phyloP scores from a whole-genome alignment of 306 rosid genomes.

The Cicer bijugum region DNA sequence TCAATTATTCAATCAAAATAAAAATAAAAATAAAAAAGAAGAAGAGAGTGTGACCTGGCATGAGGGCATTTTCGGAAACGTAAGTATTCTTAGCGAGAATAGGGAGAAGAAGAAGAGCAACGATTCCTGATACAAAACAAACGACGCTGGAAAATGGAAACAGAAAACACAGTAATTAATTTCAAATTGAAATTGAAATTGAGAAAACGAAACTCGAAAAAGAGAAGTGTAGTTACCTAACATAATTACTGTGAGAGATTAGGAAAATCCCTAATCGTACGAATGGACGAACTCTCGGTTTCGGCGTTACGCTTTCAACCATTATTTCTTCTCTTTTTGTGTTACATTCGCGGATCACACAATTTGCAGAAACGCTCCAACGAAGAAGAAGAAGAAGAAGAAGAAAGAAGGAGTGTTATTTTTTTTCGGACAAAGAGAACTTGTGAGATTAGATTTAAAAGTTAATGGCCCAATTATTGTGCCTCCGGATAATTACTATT shows the following conservation, averaged over 20 bases:
- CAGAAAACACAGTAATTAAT: not conserved
- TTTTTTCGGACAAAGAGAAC: not conserved
- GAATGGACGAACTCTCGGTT: conserved; percentile 61
- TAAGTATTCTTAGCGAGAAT: conserved; percentile 87
- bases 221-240: conserved; percentile 53
- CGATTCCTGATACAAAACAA: conserved; percentile 69
- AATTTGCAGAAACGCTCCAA: not conserved
- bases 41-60: conserved; percentile 67
- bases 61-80: conserved; percentile 92
- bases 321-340: conserved; percentile 25
- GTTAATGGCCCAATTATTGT: not conserved
- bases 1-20: not conserved
- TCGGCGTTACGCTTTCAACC: conserved; percentile 49
- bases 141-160: conserved; percentile 55
- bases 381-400: not conserved
- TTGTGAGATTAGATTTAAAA: not conserved
- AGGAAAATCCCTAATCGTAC: conserved; percentile 73
- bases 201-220: not conserved
- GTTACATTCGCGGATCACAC: conserved; percentile 9
- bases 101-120: conserved; percentile 86
- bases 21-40: not conserved
- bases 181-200: not conserved
- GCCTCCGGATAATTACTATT: too few relatives aligned
- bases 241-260: conserved; percentile 70
- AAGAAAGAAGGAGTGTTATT: not conserved